Evolutionary conservation across 345 rosid genomes (phyloP).

Genomic region (Euphorbia pulcherrima): DNA sequence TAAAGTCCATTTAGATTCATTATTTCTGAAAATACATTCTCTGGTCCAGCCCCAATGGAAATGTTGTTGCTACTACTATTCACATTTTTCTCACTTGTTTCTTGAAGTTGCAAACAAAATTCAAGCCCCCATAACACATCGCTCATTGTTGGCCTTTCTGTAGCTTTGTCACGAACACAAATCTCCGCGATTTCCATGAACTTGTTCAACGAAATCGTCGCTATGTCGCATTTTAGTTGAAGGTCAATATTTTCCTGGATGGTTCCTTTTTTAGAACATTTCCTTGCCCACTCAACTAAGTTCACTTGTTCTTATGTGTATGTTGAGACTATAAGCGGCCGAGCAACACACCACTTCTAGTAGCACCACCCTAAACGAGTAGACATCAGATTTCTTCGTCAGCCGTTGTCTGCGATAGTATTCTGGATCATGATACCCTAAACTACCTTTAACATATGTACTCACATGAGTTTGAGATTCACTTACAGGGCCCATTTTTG

Average conservation of each 20-base stretch:
- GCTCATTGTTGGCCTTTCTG: too few relatives aligned
- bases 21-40: too few relatives aligned
- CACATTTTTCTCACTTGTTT: too few relatives aligned
- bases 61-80: constrained; percentile 2
- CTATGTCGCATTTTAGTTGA: constrained; percentile 27
- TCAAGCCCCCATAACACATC: too few relatives aligned
- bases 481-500: constrained; percentile 30
- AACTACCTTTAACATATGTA: constrained; percentile 44
- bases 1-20: too few relatives aligned
- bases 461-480: constrained; percentile 36
- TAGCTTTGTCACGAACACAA: constrained; percentile 31
- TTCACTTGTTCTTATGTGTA: constrained; percentile 18
- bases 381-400: constrained; percentile 63
- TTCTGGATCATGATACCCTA: constrained; percentile 59
- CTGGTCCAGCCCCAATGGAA: constrained; percentile 6
- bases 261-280: constrained; percentile 23
- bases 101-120: too few relatives aligned
- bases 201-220: constrained; percentile 36
- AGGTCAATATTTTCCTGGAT: constrained; percentile 38
- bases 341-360: constrained; percentile 48
- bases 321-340: constrained; percentile 25
- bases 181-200: constrained; percentile 37
- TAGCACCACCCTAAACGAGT: constrained; percentile 59
- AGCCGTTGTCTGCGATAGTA: constrained; percentile 41
- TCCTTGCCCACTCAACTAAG: constrained; percentile 38